Evolutionary conservation across 2,329 filamentous ascomycete genomes (phyloP).

Genomic region (Diatrype stigma): DNA sequence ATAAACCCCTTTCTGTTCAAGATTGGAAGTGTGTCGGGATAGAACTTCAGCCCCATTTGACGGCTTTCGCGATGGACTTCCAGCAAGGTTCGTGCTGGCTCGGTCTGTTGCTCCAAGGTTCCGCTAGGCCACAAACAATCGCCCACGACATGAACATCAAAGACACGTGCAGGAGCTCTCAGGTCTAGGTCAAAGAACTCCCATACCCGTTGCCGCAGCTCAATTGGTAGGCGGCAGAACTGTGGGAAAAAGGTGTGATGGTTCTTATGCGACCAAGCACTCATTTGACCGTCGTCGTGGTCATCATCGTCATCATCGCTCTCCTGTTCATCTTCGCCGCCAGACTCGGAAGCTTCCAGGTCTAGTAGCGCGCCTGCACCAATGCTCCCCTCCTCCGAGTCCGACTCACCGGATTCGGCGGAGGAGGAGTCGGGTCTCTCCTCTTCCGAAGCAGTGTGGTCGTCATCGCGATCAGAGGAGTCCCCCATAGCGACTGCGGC

Average conservation of each 20-base stretch:
- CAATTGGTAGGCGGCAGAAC: slow-evolving; percentile 29
- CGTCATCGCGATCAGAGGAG: neutral
- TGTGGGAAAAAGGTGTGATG: slow-evolving; percentile 26
- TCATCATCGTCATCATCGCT: slow-evolving; percentile 5
- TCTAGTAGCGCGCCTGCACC: slow-evolving; percentile 22
- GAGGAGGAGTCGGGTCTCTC: neutral
- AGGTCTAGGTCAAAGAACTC: slow-evolving; percentile 29
- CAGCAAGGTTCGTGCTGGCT: slow-evolving; percentile 25
- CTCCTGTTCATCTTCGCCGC: slow-evolving; percentile 13
- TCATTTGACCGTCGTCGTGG: neutral
- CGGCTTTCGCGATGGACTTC: slow-evolving; percentile 29
- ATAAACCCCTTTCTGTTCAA: slow-evolving; percentile 9
- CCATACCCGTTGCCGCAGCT: slow-evolving; percentile 33
- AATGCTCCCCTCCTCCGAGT: slow-evolving; percentile 1
- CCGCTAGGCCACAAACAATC: slow-evolving; percentile 13
- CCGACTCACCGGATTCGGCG: slow-evolving; percentile 15
- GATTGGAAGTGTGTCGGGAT: slow-evolving; percentile 27
- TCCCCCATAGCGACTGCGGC: neutral
- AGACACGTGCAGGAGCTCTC: slow-evolving; percentile 21
- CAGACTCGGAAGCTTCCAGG: slow-evolving; percentile 26
- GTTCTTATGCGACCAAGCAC: slow-evolving; percentile 2
- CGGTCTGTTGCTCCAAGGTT: slow-evolving; percentile 24
- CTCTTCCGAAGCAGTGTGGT: neutral
- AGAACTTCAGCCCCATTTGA: slow-evolving; percentile 22
- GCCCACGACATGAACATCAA: slow-evolving; percentile 7